Evolutionary conservation across 2,329 filamentous ascomycete genomes (phyloP), one percentile per base, ranked within the genome.

Genomic region (Xylariaceae sp.): DNA sequence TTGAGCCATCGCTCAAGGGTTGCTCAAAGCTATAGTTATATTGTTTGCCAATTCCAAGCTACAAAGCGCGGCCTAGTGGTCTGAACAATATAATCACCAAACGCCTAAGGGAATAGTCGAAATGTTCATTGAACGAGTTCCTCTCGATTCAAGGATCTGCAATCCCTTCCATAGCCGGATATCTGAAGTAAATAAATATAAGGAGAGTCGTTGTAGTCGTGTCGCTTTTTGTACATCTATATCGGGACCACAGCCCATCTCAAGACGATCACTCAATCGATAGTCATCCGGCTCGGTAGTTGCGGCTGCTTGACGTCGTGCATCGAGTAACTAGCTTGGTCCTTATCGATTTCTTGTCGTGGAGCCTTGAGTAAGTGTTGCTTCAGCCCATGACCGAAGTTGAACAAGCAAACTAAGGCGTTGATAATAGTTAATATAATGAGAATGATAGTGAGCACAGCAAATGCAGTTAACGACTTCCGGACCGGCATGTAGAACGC

Each of bases 361-460:
- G 71, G 69, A 6, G 67, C 77, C 67, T 80, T 81, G 64, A 85
- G 81, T 53, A 99, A 83, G 70, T 97, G 92, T 8, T 86, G 86
- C 77, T 95, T 97, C 55, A 99, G 79, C 7, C 94, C 94, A 61
- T 87, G 87, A 72, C 88, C 84, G 75, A 97, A 99, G 76, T 97
- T 97, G 72, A 82, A 77, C 73, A 91, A 92, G 80, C 93, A 97
- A 65, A 93, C 80, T 67, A 89, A 85, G 32, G 91, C 92, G 64
- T 96, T 92, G 70, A 82, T 75, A 64, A 99, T 97, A 55, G 94
- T 99, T 58, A 92, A 77, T 45, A 97, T 77, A 64, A 99, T 91
- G 55, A 97, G 78, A 23, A 95, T 74, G 54, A 99, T 90, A 33
- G 94, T 97, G 66, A 99, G 87, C 59, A 96, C 86, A 45, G 94